Base-by-base conservation (phyloP, 352 stramenopile species). In the Pythium sp. region DNA sequence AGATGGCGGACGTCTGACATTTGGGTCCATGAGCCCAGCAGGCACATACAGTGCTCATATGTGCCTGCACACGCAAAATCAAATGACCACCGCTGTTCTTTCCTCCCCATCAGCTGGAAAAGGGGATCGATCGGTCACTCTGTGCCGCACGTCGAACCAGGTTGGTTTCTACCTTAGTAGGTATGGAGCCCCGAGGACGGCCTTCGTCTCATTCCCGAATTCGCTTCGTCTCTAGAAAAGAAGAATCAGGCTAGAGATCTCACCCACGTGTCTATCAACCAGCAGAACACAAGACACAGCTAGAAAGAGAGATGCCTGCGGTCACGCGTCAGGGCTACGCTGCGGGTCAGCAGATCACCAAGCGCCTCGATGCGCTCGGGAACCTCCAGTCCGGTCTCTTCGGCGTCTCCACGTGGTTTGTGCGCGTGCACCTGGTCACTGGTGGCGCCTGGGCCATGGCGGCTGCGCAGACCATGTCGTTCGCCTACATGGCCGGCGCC, bases 361-460 rank as follows among this genome's bases (percentile, higher is more conserved):
- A 51, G 36, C 58, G 58, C 2, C 58, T 63, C 58, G 58, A 63
- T 11, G 22, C 38, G 36, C 58, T 63, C 6, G 58, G 36, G n/a
- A 51, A 63, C 24, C 32, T 63, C n/a, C 36, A 63, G 32, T 63
- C 58, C 2, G 32, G 58, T 6, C 49, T 38, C 36, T 22, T 22
- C 2, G 58, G 58, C 7, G 2, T 53, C n/a, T 46, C 57, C 3
- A 51, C 30, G 18, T 62, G 57, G 57, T 62, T 62, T 14, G 5
- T 62, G 5, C 32, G n/a, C 18, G 34, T 62, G 6, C 46, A 49
- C 57, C 12, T 62, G 9, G 34, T 62, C 2, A 34, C 57, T 30
- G 57, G 57, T 6, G 57, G 57, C n/a, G 34, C 26, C 6, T 62
- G 57, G 57, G 57, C 20, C 5, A 49, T 62, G 57, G 38, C 57